These are phyloP conservation scores for Dalbergia cochinchinensis DNA, from an alignment of 306 rosid species.

Conservation along the genomic window DNA sequence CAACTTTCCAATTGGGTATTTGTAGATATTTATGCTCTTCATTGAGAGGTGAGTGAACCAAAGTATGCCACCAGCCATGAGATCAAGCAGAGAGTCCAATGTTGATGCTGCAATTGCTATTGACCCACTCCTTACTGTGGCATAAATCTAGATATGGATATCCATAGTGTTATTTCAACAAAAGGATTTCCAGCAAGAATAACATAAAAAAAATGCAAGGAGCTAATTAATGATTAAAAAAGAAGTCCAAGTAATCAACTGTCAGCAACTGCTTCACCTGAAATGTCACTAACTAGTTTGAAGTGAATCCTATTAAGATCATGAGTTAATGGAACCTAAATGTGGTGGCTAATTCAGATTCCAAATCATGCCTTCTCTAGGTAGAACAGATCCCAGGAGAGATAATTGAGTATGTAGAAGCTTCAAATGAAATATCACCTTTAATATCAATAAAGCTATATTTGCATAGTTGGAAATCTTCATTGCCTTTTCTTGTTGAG, in stretches of 20 bases:
- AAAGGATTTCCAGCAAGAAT: not conserved
- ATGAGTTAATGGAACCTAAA: conserved; percentile 9
- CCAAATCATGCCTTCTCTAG: not conserved
- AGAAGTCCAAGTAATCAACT: conserved; percentile 4
- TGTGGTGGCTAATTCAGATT: not conserved
- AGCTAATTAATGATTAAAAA: conserved; percentile 17
- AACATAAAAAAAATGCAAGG: conserved; percentile 25
- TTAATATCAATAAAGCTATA: conserved; percentile 57
- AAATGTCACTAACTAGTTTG: conserved; percentile 1
- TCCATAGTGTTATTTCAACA: conserved; percentile 20
- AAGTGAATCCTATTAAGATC: not conserved
- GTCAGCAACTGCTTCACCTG: not conserved
- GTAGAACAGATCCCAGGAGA: not conserved
- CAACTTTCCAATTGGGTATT: conserved; percentile 90
- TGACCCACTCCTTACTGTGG: conserved; percentile 76
- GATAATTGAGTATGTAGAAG: conserved; percentile 9
- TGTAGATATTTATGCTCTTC: conserved; percentile 80
- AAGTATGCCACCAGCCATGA: conserved; percentile 95
- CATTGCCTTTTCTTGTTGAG: conserved; percentile 75
- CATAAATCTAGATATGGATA: conserved; percentile 60
- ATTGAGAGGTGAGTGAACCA: conserved; percentile 92
- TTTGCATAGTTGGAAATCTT: conserved; percentile 73
- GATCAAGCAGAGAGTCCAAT: conserved; percentile 81
- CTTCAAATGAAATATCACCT: conserved; percentile 53
- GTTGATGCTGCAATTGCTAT: conserved; percentile 91